Evolutionary conservation across 257 asterid species (phyloP), one percentile per base, ranked within the genome.

Genomic region (Rehmannia glutinosa): DNA sequence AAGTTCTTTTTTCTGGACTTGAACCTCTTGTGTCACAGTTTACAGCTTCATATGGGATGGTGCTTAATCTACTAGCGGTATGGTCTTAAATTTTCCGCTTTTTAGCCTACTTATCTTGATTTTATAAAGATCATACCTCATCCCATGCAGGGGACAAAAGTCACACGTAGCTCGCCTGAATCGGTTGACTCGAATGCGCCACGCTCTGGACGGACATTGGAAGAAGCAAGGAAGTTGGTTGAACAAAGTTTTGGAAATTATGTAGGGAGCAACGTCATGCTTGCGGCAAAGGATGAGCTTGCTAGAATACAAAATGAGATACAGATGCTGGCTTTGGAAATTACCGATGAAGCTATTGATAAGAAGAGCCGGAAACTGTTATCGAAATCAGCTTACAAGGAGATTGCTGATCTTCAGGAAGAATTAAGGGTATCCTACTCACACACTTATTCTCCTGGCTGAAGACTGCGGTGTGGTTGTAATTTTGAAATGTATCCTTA

Each of bases 161-260:
- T 93, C 66, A 83, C 89, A 23, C 80, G 77, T 43, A 78, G 85
- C 80, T 77, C 81, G 27, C 73, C 78, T 64, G 96, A 81, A 39
- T 69, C 90, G 39, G 83, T 77, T 76, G 89, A 83, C 25, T 52
- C 68, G 1, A 83, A 78, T 58, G 79, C 64, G 71, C 52, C 87
- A 55, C 88, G 66, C 66, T 82, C 92, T 59, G 97, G 97, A 62
- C 88, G 97, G 68, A 90, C 90, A 53, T 69, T 93, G 76, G 99
- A 90, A 74, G 99, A 93, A 81, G 97, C 99, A 59, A 85, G 90
- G 74, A 93, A 90, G 83, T 83, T 93, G 72, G 88, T 93, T 52
- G 99, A 93, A 74, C 96, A 88, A 83, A 93, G 99, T 90, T 93
- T 93, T 73, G 99, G 99, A 71, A 93, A 93, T 82, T 93, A 93